phyloP scores from a whole-genome alignment of 2,329 filamentous ascomycete species.

The Colletotrichum higginsianum region DNA sequence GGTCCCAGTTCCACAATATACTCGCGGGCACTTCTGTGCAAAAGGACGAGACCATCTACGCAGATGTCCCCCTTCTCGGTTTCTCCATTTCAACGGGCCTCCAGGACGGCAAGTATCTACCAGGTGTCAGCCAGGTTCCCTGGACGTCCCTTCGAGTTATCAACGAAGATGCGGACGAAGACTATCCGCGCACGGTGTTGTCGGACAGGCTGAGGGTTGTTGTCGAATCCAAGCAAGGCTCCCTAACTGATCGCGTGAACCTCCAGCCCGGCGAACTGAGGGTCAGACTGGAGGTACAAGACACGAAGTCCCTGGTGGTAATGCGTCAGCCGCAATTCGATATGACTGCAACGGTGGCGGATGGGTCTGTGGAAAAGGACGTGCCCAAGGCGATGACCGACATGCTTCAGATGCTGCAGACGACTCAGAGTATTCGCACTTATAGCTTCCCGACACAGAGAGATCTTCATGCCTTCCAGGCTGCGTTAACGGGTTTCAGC shows the following conservation, averaged over 20 bases:
- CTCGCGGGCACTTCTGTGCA: constrained; percentile 80
- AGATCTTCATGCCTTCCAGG: constrained; percentile 85
- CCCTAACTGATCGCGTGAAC: constrained; percentile 87
- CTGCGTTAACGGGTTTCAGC: constrained; percentile 83
- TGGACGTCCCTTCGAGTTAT: constrained; percentile 81
- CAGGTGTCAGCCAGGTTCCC: constrained; percentile 65
- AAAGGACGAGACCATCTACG: constrained; percentile 78
- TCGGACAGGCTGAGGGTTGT: constrained; percentile 84
- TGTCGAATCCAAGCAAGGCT: constrained; percentile 82
- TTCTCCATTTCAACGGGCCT: constrained; percentile 74
- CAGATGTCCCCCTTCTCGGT: constrained; percentile 76
- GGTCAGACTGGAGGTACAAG: constrained; percentile 74
- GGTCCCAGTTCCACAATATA: constrained; percentile 79
- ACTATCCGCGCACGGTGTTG: constrained; percentile 78
- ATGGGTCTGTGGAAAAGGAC: constrained; percentile 75
- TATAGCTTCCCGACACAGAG: constrained; percentile 76
- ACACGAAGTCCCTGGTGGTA: constrained; percentile 74
- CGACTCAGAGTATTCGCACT: constrained; percentile 77
- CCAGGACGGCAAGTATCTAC: constrained; percentile 64
- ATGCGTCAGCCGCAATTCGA: constrained; percentile 83
- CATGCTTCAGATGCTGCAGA: constrained; percentile 72
- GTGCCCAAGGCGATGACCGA: constrained; percentile 74
- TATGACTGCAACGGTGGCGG: constrained; percentile 81
- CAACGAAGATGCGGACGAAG: constrained; percentile 77
- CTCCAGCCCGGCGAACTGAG: constrained; percentile 82